These are phyloP conservation scores for Colletotrichum sp. DNA, from an alignment of 2,329 filamentous ascomycete genomes.

Conservation along the genomic window DNA sequence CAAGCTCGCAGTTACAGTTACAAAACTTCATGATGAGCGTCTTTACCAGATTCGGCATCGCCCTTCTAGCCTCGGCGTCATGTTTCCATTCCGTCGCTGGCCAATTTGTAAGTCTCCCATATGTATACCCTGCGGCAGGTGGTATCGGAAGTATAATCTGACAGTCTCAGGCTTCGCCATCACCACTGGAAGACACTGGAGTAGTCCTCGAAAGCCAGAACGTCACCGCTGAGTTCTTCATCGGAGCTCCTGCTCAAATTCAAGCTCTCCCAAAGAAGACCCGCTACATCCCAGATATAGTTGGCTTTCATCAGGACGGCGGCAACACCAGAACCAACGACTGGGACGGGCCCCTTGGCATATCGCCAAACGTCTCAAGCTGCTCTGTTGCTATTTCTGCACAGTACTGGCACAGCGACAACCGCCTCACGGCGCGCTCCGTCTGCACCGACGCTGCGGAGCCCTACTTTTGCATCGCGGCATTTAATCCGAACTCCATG, in stretches of 20 bases:
- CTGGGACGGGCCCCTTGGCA: not conserved
- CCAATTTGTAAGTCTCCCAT: not conserved
- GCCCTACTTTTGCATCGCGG: not conserved
- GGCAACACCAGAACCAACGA: not conserved
- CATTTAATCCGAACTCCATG: not conserved
- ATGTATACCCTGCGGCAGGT: no score
- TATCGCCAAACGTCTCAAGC: not conserved
- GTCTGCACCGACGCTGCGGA: not conserved
- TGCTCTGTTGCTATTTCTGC: not conserved
- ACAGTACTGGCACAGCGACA: not conserved
- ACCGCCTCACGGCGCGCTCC: not conserved
- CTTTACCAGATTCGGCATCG: not conserved
- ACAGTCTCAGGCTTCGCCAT: not conserved
- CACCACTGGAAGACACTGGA: not conserved
- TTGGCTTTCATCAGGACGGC: not conserved
- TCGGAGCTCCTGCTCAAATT: not conserved
- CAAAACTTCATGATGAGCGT: not conserved
- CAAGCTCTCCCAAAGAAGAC: not conserved
- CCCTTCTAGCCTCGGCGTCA: not conserved
- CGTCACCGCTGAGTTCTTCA: not conserved
- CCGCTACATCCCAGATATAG: not conserved
- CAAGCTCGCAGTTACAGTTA: not conserved
- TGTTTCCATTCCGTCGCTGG: accelerated
- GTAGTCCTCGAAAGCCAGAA: not conserved
- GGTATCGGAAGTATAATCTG: not conserved